Base-by-base conservation (phyloP, 495 filamentous ascomycete species). In the Penicillium argentinense region DNA sequence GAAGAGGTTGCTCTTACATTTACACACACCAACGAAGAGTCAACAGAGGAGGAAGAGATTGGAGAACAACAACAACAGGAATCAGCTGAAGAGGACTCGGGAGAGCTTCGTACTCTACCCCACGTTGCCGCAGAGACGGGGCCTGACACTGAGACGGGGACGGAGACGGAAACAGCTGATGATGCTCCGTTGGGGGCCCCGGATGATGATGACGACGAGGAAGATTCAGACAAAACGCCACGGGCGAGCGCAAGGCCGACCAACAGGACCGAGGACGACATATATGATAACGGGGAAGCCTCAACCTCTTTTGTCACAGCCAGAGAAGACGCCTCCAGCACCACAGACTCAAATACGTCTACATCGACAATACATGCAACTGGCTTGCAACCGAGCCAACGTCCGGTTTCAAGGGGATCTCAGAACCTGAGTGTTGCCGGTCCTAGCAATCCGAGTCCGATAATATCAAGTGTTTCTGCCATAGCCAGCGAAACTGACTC, bases 401-500 rank as follows among this genome's bases (percentile, higher is more conserved):
- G 46, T 18, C 33, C 51, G 8, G 22, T 34, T 24, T 58, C 60
- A 3, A 42, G 42, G 19, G 36, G 16, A 22, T 53, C 45, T 19
- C 59, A 56, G 28, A 48, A 43, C 12, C 43, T 56, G 39, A 56
- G 45, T 17, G 29, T 53, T 30, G 22, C 60, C 7, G 57, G 49
- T 18, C 53, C 48, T 12, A 40, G 54, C 38, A 51, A 53, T 29
- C 27, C 42, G 16, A 59, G 48, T 45, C 57, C 62, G 16, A 46
- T 54, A 21, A 56, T 37, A 13, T 53, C 54, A 33, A 53, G 53
- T 37, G 26, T 47, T 33, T 60, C 64, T 49, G 49, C 45, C 9
- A 42, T 9, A 21, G 27, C 57, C 26, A 73, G 67, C 37, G 70
- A 73, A 37, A 46, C 60, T 17, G 66, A 62, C 19, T 75, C 72